Evolutionary conservation across 108 stramenopile genomes (phyloP).

Genomic region (Fistulifera solaris): DNA sequence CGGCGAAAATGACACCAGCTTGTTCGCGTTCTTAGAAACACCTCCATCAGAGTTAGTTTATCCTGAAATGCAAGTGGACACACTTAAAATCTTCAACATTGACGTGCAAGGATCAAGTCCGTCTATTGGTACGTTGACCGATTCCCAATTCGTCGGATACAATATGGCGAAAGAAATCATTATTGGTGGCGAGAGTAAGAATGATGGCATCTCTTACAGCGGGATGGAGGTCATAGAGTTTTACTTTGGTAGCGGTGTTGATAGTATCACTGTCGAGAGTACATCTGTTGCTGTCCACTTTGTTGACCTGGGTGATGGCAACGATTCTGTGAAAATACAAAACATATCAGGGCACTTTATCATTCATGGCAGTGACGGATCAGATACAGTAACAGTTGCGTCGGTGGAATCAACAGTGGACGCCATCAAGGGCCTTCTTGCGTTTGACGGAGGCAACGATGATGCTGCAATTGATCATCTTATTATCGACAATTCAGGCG

Average conservation of each 20-base stretch:
- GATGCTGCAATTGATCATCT: constrained; percentile 6
- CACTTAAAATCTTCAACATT: constrained; percentile 20
- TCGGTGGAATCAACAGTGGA: constrained; percentile 23
- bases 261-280: constrained; percentile 15
- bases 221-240: constrained; percentile 22
- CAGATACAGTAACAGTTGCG: constrained; percentile 18
- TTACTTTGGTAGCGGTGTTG: constrained; percentile 22
- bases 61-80: constrained; percentile 20
- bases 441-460: constrained; percentile 24
- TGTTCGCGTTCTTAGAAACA: constrained; percentile 10
- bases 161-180: constrained; percentile 23
- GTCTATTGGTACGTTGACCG: constrained; percentile 13
- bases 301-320: constrained; percentile 15
- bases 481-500: constrained; percentile 17
- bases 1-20: constrained; percentile 19
- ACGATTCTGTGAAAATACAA: constrained; percentile 16
- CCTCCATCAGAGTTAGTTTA: too few species aligned
- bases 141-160: constrained; percentile 13
- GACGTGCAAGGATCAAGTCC: constrained; percentile 16
- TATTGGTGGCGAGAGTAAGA: constrained; percentile 4
- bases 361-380: constrained; percentile 19
- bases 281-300: constrained; percentile 23
- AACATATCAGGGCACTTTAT: constrained; percentile 26
- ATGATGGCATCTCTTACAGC: constrained; percentile 14
- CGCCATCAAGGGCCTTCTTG: constrained; percentile 16